Conservation (phyloP, 139 green algal genomes). For the Closterium sp. region DNA sequence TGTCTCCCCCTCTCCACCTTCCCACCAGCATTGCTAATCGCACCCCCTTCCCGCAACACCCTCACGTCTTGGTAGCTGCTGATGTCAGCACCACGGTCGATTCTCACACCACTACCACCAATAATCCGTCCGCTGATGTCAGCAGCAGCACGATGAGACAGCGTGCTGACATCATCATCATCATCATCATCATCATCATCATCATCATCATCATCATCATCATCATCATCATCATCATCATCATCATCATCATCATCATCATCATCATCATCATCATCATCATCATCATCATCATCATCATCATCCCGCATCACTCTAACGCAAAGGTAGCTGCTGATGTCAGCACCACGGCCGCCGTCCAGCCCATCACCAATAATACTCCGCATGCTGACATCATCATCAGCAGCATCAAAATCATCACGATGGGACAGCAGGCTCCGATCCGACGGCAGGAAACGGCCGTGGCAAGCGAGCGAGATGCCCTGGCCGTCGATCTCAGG, state of each 20-base stretch:
- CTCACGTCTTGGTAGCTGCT: background rate
- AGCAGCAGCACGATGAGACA: background rate
- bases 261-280: too few species aligned
- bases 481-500: background rate
- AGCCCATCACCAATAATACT: background rate
- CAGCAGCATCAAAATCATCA: too few species aligned
- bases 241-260: too few species aligned
- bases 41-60: background rate
- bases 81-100: background rate
- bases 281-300: too few species aligned
- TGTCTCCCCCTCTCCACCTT: too few species aligned
- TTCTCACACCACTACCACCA: background rate
- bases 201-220: too few species aligned
- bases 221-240: too few species aligned
- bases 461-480: background rate
- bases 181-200: too few species aligned
- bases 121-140: background rate
- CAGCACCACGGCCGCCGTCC: background rate
- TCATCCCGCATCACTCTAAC: background rate
- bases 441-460: background rate
- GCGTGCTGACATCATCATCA: too few species aligned
- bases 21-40: background rate
- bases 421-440: too few species aligned
- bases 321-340: background rate
- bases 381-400: too few species aligned